Conservation (phyloP, 495 filamentous ascomycete genomes). For the Hapsidospora chrysogenum region DNA sequence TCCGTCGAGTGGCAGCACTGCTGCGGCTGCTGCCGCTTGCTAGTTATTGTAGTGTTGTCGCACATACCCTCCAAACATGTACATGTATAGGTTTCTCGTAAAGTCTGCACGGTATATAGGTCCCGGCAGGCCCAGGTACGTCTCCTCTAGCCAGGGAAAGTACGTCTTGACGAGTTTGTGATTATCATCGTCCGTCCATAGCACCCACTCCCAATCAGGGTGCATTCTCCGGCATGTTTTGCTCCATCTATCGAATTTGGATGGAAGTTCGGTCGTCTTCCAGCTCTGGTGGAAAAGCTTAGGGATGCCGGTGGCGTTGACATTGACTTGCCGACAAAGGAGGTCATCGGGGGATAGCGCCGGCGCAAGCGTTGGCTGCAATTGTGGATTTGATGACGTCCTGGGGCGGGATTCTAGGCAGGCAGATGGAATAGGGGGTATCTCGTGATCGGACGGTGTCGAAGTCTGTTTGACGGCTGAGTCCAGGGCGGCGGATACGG, state of each 20-base stretch:
- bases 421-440: too few relatives aligned
- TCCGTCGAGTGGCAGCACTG: too few relatives aligned
- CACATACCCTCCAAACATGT: slow-evolving; percentile 11
- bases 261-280: slow-evolving; percentile 6
- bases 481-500: too few relatives aligned
- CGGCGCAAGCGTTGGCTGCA: too few relatives aligned
- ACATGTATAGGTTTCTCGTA: slow-evolving; percentile 8
- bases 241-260: slow-evolving; percentile 10
- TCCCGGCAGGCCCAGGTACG: slow-evolving; percentile 6
- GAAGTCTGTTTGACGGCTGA: too few relatives aligned
- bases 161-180: slow-evolving; percentile 7
- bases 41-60: too few relatives aligned
- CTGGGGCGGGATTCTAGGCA: too few relatives aligned
- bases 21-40: too few relatives aligned
- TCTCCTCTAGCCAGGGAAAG: slow-evolving; percentile 7
- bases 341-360: neutral
- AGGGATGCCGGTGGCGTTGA: neutral
- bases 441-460: too few relatives aligned
- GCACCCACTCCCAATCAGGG: slow-evolving; percentile 11
- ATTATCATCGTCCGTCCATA: slow-evolving; percentile 12
- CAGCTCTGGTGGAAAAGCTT: slow-evolving; percentile 11
- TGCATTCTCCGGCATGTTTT: slow-evolving; percentile 7
- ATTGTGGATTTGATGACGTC: too few relatives aligned
- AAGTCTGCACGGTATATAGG: slow-evolving; percentile 10
- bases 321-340: neutral